Base-by-base conservation (phyloP, 1,284 basidiomycete species). In the Vanrija pseudolonga region DNA sequence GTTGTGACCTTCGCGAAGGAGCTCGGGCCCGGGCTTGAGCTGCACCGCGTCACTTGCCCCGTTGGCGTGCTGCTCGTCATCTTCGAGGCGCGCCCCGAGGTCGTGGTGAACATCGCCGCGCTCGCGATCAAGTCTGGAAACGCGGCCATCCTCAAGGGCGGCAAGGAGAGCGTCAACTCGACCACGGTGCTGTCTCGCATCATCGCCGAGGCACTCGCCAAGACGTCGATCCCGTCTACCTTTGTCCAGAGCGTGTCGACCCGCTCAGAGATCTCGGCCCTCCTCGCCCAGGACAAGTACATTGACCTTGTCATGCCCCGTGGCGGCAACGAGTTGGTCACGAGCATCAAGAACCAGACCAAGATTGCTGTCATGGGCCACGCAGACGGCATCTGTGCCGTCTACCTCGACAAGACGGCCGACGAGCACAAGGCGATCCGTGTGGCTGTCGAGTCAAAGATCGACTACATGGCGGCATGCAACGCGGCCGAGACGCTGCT, bases 321-420 rank as follows among this genome's bases (percentile, higher is more conserved):
- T 51, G 96, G 96, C 15, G 92, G 92, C 67, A 96, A 95, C 67
- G 85, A 83, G 65, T 84, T 99, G 20, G 96, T 98, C 12, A 82
- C 80, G 58, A 87, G 80, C 70, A 97, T 99, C 55, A 90, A 98
- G 74, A 87, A 90, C 57, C 84, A 82, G 59, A 96, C 95, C 0
- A 82, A 88, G 52, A 98, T 99, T 61, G 88, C 96, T 2, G 96
- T 99, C 44, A 97, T 98, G 93, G 96, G 96, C 1, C 96, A 99
- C 69, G 95, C 96, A 4, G 95, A 68, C 65, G 38, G 62, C 59
- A 20, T 70, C 71, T 0, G 49, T 60, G 11, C 57, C n/a, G 58
- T 39, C 38, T 69, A 44, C 57, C 61, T 39, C 53, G 63, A 99
- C 74, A 84, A 88, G 61, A 81, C 82, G 37, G 95, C 94, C 0